phyloP scores from a whole-genome alignment of 352 stramenopile genomes.

The Globisporangium recalcitrans region DNA sequence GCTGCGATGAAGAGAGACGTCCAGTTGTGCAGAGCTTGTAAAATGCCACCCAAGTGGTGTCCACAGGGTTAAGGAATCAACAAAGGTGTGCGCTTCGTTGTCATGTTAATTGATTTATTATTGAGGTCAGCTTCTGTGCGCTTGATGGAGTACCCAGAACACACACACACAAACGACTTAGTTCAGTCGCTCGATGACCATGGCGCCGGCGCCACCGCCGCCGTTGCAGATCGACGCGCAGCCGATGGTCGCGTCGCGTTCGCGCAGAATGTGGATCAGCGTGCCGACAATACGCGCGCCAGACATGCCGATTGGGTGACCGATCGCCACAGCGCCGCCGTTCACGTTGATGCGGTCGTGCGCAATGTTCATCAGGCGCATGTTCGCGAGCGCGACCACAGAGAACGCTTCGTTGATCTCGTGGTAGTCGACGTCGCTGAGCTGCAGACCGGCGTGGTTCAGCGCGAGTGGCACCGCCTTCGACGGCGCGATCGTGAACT shows the following conservation, averaged over 20 bases:
- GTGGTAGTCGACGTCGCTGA: slow-evolving; percentile 95
- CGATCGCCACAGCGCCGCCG: slow-evolving; percentile 89
- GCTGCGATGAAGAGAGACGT: no score
- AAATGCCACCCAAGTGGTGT: not conserved
- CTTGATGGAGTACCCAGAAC: not conserved
- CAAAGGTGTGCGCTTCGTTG: not conserved
- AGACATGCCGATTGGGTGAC: slow-evolving; percentile 83
- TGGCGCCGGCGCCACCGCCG: slow-evolving; percentile 93
- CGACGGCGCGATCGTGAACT: slow-evolving; percentile 96
- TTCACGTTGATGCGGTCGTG: slow-evolving; percentile 94
- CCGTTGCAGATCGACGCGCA: slow-evolving; percentile 98
- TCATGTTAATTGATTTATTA: slow-evolving; percentile 9
- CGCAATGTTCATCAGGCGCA: slow-evolving; percentile 91
- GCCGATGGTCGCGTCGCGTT: slow-evolving; percentile 94
- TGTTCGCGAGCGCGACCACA: slow-evolving; percentile 95
- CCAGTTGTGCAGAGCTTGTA: not conserved
- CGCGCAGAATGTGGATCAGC: slow-evolving; percentile 92
- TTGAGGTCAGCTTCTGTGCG: not conserved
- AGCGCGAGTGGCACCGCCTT: slow-evolving; percentile 93
- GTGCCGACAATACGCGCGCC: slow-evolving; percentile 93
- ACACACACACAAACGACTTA: slow-evolving; percentile 46
- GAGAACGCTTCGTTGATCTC: slow-evolving; percentile 99
- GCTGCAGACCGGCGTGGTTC: slow-evolving; percentile 83
- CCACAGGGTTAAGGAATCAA: not conserved
- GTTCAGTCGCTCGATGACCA: slow-evolving; percentile 92